Base-by-base conservation (phyloP, 225 moss, liverwort and hornwort genomes). In the Antitrichia curtipendula region DNA sequence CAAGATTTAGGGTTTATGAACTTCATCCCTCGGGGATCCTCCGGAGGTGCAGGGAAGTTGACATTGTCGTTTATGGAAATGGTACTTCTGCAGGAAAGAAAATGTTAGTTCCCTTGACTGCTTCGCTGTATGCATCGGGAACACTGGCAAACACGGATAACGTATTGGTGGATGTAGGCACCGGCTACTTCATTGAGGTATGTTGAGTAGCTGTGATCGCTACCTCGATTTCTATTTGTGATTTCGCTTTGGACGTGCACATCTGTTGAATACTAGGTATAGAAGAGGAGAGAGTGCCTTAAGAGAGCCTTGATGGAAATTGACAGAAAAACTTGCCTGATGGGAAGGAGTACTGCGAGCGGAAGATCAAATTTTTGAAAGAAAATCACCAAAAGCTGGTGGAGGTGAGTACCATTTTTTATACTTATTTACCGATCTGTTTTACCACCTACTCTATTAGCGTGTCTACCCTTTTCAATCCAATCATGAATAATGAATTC, bases 171-270 rank as follows among this genome's bases (percentile, higher is more conserved):
- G 99, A 99, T 91, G 99, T 97, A 38, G 99, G 99, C 31, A 99
- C 99, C 49, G 99, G 99, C 88, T 99, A 99, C 87, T 99, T 93
- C 76, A 99, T 99, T 68, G 97, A 99, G 97, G 98, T 95, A 87
- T 32, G 91, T 75, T 31, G 40, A 49, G 73, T 22, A 29, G 84
- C 59, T 64, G 32, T 78, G 78, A 38, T 61, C 78, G 31, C 13
- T 63, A 31, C n/a, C 32, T 72, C 23, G 50, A 60, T 70, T 43
- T 43, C 52, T 86, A 34, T 50, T 58, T 76, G 81, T 77, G 63
- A 40, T 81, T 75, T 62, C 62, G 45, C 43, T 32, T 63, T 40
- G 76, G 60, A 76, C 38, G 75, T 72, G 79, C 63, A 45, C 8
- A 65, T 76, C 19, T 91, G 72, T 57, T 86, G 47, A 78, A 56